Evolutionary conservation across 2,329 filamentous ascomycete genomes (phyloP), one percentile per base, ranked within the genome.

Genomic region (Beauveria sp.): DNA sequence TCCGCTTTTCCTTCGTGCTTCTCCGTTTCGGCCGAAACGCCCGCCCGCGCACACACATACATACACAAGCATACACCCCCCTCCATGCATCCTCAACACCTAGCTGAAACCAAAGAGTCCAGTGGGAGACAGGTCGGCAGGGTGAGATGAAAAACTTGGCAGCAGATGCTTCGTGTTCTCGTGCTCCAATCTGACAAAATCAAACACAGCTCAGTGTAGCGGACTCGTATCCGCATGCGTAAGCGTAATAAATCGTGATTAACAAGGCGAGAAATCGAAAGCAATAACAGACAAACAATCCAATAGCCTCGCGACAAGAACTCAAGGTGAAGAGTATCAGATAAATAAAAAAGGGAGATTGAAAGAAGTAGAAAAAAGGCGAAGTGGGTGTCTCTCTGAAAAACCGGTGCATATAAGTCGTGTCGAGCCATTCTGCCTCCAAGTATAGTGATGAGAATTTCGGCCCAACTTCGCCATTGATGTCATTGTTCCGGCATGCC

Each of bases 401-500:
- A 16, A 16, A 14, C 26, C 20, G 47, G 3, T 28, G 55, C 34
- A 14, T 18, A 12, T 10, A 22, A 14, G 43, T 26, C 37, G 22
- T 22, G 6, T 22, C 5, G 12, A 43, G 20, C 24, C 24, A 44
- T 10, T 18, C n/a, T 40, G 14, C 6, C 20, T 26, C 34, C 16
- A 16, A 47, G 20, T 26, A 22, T 40, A 3, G 6, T 37, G 30
- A 40, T 40, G n/a, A 22, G 43, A 20, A 40, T n/a, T 40, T 24
- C 26, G 12, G 30, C 28, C 30, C 40, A 50, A 22, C 7, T 16
- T 50, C 44, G 44, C 30, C 44, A 8, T 43, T 26, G 12, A 28
- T 52, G 50, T 34, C 22, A 53, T 54, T 47, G 51, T n/a, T 61
- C 60, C 12, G 55, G 54, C 41, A 61, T 47, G 10, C 46, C 47